Evolutionary conservation across 108 stramenopile species (phyloP), one percentile per base, ranked within the genome.

Genomic region (Fragilariopsis cylindrus): DNA sequence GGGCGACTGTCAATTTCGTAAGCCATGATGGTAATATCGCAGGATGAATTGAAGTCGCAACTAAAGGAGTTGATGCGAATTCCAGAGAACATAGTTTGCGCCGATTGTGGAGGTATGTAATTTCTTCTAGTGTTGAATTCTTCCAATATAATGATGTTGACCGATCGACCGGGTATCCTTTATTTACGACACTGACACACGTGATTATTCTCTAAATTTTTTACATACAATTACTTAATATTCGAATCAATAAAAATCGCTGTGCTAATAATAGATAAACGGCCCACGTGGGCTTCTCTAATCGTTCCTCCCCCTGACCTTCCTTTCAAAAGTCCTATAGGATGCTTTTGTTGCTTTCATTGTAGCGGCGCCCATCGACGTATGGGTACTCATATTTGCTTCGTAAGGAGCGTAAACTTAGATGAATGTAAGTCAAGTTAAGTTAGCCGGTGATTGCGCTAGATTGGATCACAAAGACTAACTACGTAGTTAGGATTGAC

Each of bases 311-410:
- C 89, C n/a, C 85, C 87, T 5, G 87, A 83, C 1, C 70, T 81
- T 15, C 41, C 75, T 4, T 69, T 68, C 60, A n/a, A 49, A 49
- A 64, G 60, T 8, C 67, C 75, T 2, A 69, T 76, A 30, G 75
- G 75, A 42, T 76, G 75, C 40, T 98, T 98, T 78, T 92, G 93
- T 74, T 98, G 97, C 80, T 92, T 94, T 69, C 95, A 98, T 63
- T 98, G 97, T 79, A 91, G 91, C 55, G 96, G 95, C 53, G 89
- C 90, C 48, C 97, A 98, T 85, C 89, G 97, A 7, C 77, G 90
- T 44, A 81, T 98, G 90, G 97, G 97, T 21, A 91, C 92, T 21
- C 97, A 98, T 69, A 92, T 98, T 56, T 90, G 90, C 45, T 98
- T 97, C 73, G 97, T 98, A 18, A 79, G 97, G 70, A 91, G 87